Conservation (phyloP, 371 early-diverging fungal genomes). For the Mucor saturninus region DNA sequence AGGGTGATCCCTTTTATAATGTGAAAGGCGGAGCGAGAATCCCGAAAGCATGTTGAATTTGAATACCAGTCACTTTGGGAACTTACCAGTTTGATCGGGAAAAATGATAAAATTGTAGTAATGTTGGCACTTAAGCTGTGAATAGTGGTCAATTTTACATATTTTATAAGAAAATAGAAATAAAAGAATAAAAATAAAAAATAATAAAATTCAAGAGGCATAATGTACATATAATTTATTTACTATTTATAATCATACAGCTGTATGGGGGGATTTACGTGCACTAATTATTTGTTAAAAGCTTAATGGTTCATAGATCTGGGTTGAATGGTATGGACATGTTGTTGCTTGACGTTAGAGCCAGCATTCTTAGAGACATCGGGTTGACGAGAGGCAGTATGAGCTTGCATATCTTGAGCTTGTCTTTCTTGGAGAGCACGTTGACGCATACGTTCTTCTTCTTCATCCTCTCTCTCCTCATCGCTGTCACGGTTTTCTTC, state of each 20-base stretch:
- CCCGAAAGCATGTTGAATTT: no score
- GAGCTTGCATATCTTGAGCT: slow-evolving; percentile 26
- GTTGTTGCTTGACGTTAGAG: slow-evolving; percentile 17
- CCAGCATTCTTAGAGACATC: slow-evolving; percentile 28
- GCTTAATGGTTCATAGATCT: slow-evolving; percentile 36
- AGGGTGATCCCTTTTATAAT: no score
- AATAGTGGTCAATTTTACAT: no score
- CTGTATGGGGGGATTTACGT: neutral
- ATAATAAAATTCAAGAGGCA: no score
- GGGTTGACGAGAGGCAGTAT: slow-evolving; percentile 22
- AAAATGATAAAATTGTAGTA: no score
- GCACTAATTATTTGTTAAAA: neutral
- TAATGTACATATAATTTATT: slow-evolving; percentile 1
- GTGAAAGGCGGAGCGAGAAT: no score
- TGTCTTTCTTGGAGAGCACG: slow-evolving; percentile 31
- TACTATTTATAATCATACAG: slow-evolving; percentile 13
- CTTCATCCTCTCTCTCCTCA: slow-evolving; percentile 17
- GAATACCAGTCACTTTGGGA: no score
- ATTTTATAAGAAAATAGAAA: no score
- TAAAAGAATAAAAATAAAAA: no score
- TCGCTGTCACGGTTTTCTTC: slow-evolving; percentile 8
- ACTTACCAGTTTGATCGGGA: no score
- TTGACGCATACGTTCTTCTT: slow-evolving; percentile 19
- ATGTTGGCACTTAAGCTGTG: neutral
- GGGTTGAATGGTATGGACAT: slow-evolving; percentile 25